Conservation (phyloP, 257 asterid species). For the Handroanthus guayacan region DNA sequence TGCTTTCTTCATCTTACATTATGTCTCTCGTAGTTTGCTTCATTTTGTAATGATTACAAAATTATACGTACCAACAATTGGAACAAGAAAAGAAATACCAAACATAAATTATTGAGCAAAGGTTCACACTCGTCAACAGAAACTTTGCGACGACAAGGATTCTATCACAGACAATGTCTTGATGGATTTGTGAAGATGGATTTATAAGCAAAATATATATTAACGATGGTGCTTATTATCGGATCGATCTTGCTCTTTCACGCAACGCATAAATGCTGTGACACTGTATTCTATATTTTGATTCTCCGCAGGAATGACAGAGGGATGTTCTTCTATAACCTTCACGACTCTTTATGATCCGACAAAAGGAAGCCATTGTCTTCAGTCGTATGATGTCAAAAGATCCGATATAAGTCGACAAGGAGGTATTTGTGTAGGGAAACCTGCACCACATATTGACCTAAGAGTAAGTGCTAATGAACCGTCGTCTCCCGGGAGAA, state of each 20-base stretch:
- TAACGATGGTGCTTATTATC: no score
- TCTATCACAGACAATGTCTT: no score
- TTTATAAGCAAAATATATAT: no score
- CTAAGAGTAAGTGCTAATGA: conserved; percentile 52
- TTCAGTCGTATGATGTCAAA: conserved; percentile 27
- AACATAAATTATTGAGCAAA: no score
- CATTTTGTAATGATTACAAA: not conserved
- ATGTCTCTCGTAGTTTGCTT: not conserved
- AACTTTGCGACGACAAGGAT: no score
- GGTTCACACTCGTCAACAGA: not conserved
- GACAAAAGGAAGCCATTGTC: conserved; percentile 31
- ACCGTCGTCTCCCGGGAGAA: conserved; percentile 56
- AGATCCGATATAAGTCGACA: conserved; percentile 37
- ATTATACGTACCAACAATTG: not conserved
- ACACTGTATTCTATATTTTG: not conserved
- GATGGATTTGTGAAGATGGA: no score
- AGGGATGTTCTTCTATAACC: conserved; percentile 91
- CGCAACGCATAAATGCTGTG: no score
- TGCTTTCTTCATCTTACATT: conserved; percentile 23
- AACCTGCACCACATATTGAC: conserved; percentile 83
- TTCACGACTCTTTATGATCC: conserved; percentile 85
- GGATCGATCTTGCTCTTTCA: no score
- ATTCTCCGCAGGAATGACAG: conserved; percentile 76
- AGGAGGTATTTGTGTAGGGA: conserved; percentile 77
- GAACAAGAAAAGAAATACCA: no score